Evolutionary conservation across 306 rosid genomes (phyloP), one percentile per base, ranked within the genome.

Genomic region (Vigna mungo): DNA sequence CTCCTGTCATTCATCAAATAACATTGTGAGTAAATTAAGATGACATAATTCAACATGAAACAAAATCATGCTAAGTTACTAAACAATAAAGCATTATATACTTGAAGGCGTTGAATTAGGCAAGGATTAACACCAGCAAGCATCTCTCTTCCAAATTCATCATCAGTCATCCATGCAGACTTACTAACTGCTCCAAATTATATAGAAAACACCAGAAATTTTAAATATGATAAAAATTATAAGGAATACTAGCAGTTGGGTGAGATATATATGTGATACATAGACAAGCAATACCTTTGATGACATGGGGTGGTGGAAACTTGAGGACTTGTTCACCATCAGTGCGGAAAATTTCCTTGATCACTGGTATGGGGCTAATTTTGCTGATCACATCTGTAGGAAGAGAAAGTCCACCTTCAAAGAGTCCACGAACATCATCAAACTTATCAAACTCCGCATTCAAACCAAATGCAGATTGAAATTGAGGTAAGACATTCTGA

Each of bases 141-240:
- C 88, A 85, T 82, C 62, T 89, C 93, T 82, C 93, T 85, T 0
- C 82, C 91, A 80, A 89, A 89, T 75, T 89, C 93, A 61, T 85
- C 93, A 74, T 89, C 91, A 16, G 91, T 87, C 85, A 86, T 89
- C 93, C 91, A 89, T 32, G 86, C 93, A 44, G 84, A 73, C 34
- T 58, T 81, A 32, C 81, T 74, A 61, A 82, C 90, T 88, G 81
- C 14, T 77, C 82, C 60, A 77, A 73, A 61, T 15, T 18, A 80
- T 18, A 23, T 8, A 7, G 5, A 25, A 58, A 37, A 47, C 4
- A 51, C 2, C 2, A 7, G 1, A 56, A 36, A 9, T 52, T 30
- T 37, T 9, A 41, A 58, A 37, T 39, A 18, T 4, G 34, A 30
- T 3, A 51, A 16, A 23, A 37, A 37, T 27, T 27, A 27, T 27